phyloP scores from a whole-genome alignment of 179 eudicot genomes.

The Gypsophila paniculata region DNA sequence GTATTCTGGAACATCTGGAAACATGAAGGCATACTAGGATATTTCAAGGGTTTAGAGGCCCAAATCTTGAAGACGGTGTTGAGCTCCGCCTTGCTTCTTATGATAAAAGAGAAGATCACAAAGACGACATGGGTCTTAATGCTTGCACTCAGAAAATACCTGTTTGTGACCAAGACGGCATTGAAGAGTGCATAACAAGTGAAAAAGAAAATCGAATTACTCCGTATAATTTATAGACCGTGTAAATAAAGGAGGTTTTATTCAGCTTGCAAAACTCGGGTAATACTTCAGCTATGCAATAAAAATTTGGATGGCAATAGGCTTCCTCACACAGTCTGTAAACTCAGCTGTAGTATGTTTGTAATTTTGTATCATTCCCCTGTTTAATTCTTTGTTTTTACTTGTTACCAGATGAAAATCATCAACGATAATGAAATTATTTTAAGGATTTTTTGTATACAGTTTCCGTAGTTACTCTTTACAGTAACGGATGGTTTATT shows the following conservation, averaged over 20 bases:
- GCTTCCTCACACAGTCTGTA: slow-evolving; percentile 5
- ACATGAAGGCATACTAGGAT: slow-evolving; percentile 65
- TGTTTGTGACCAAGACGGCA: slow-evolving; percentile 32
- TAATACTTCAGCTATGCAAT: slow-evolving; percentile 9
- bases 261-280: slow-evolving; percentile 1
- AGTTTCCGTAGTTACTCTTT: neutral
- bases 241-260: slow-evolving; percentile 18
- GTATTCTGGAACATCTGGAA: slow-evolving; percentile 58
- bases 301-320: slow-evolving; percentile 16
- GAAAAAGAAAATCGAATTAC: no score
- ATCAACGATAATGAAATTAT: neutral
- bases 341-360: neutral
- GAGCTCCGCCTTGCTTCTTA: slow-evolving; percentile 78
- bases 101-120: slow-evolving; percentile 83
- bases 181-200: slow-evolving; percentile 48
- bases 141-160: slow-evolving; percentile 54
- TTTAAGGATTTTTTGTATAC: neutral
- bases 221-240: neutral
- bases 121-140: slow-evolving; percentile 69
- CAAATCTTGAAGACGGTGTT: slow-evolving; percentile 84
- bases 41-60: slow-evolving; percentile 72
- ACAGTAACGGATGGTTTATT: neutral
- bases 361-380: slow-evolving; percentile 4
- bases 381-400: slow-evolving; percentile 9
- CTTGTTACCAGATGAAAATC: slow-evolving; percentile 11